Percentiles rank a stretch among this genome's conserved stretches.
These are phyloP conservation scores for Sonneratia caseolaris DNA, from an alignment of 345 rosid species.

Conservation along the genomic window DNA sequence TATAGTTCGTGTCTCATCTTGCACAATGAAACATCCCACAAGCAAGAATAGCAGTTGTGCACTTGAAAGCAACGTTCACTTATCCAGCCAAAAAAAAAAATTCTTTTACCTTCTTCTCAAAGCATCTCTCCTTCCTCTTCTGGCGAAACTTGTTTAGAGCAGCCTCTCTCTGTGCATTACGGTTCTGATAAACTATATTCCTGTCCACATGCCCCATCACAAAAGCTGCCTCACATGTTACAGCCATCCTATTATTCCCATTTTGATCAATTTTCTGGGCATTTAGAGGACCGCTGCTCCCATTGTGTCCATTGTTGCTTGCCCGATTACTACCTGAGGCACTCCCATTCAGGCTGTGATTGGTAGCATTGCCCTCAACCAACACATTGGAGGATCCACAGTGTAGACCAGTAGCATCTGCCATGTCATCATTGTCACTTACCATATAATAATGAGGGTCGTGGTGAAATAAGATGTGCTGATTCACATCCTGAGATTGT, in stretches of 20 bases:
- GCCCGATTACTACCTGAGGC: conserved; percentile 40
- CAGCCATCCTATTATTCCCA: conserved; percentile 18
- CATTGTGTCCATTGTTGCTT: conserved; percentile 31
- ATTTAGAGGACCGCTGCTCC: conserved; percentile 21
- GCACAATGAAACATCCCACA: neutral
- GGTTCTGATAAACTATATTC: conserved; percentile 16
- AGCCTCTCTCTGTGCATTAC: conserved; percentile 38
- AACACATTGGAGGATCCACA: conserved; percentile 27
- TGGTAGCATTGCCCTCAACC: conserved; percentile 19
- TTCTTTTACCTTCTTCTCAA: conserved; percentile 39
- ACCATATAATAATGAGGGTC: conserved; percentile 24
- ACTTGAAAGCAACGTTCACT: conserved; percentile 5
- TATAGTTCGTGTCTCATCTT: neutral
- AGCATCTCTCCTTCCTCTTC: conserved; percentile 57
- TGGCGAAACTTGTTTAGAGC: conserved; percentile 48
- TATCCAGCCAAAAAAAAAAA: neutral
- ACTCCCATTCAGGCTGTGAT: conserved; percentile 27
- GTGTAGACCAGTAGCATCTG: conserved; percentile 17
- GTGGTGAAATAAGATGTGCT: conserved; percentile 27
- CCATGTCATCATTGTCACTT: conserved; percentile 14
- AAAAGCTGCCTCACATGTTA: conserved; percentile 12
- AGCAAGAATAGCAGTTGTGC: neutral
- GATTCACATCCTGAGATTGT: conserved; percentile 18
- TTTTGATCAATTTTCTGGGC: conserved; percentile 20
- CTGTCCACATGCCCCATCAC: conserved; percentile 15